Base-by-base conservation (phyloP, 805 yeast genomes). In the Teunomyces tritomae region DNA sequence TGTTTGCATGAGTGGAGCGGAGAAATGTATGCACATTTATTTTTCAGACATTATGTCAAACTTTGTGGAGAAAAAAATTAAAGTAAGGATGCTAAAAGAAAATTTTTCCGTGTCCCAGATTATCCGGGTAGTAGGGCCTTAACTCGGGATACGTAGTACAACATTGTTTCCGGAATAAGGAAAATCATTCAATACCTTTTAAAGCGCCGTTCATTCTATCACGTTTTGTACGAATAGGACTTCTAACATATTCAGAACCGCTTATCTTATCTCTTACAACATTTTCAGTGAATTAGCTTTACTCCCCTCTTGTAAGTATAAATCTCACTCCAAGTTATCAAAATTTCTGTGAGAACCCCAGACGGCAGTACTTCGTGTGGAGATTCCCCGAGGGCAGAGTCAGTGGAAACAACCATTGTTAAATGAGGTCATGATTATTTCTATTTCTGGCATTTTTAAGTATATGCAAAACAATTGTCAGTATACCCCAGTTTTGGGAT, bases 331-430 rank as follows among this genome's bases (percentile, higher is more conserved):
- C 24, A 20, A 6, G 29, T 26, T n/a, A 11, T 10, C 5, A 17
- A 26, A n/a, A 6, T 20, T 20, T 8, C 6, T 20, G n/a, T 24
- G 8, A 5, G 11, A 20, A 16, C 40, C 40, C 40, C 40, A 37
- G 40, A 37, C 40, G 40, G 40, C 40, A 24, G 40, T 24, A 37
- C 28, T 37, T 37, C 14, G 40, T 24, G 40, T n/a, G 29, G 40
- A 37, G 40, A 37, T 20, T 5, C 27, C 40, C 39, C 26, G 39
- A 11, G 13, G 33, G 27, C 24, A 10, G 11, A 4, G 13, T 4
- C 39, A 35, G 39, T n/a, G 39, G 8, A 5, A 35, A 10, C 11
- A 37, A 37, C 40, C 40, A 37, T n/a, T 37, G 39, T 34, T 34
- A 16, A n/a, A 13, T 37, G 29, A 11, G 40, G 40, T 37, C 40